Conservation (phyloP, 108 stramenopile genomes). For the Cyclotella choctawhatcheeana region DNA sequence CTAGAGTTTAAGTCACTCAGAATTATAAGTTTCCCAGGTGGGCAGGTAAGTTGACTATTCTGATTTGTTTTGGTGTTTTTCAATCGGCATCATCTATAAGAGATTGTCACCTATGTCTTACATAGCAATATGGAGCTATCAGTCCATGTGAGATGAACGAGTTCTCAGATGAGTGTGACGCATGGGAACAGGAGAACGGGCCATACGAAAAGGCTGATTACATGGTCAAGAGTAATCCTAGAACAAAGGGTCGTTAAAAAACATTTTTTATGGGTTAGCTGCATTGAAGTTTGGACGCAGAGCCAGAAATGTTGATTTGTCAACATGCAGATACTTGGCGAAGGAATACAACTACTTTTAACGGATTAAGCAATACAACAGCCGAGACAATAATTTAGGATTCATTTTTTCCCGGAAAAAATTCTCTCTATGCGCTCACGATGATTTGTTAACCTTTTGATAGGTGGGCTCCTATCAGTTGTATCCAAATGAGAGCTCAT, state of each 20-base stretch:
- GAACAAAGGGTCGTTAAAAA: slow-evolving; percentile 77
- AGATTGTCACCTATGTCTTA: neutral
- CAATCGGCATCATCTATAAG: neutral
- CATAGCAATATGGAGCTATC: slow-evolving; percentile 87
- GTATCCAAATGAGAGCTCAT: no score
- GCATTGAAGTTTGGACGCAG: no score
- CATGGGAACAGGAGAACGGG: slow-evolving; percentile 82
- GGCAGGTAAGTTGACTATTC: slow-evolving; percentile 46
- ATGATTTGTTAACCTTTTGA: neutral
- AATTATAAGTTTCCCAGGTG: slow-evolving; percentile 88
- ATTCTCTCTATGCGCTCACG: slow-evolving; percentile 28
- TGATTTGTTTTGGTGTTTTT: neutral
- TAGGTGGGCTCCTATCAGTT: neutral
- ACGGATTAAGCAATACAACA: no score
- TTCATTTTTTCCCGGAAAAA: slow-evolving; percentile 20
- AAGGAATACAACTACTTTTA: no score
- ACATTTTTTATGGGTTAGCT: no score
- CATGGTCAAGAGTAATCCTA: slow-evolving; percentile 79
- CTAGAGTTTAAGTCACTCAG: slow-evolving; percentile 71
- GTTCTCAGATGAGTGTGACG: slow-evolving; percentile 90
- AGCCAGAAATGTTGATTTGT: no score
- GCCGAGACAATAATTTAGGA: no score
- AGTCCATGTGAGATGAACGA: slow-evolving; percentile 97
- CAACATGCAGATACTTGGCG: no score
- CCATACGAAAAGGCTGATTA: slow-evolving; percentile 70